A percentile compares a stretch with the other conserved stretches of the same genome.
Conservation (phyloP, 805 yeast genomes). For the Saccharomycopsis synnaedendra region DNA sequence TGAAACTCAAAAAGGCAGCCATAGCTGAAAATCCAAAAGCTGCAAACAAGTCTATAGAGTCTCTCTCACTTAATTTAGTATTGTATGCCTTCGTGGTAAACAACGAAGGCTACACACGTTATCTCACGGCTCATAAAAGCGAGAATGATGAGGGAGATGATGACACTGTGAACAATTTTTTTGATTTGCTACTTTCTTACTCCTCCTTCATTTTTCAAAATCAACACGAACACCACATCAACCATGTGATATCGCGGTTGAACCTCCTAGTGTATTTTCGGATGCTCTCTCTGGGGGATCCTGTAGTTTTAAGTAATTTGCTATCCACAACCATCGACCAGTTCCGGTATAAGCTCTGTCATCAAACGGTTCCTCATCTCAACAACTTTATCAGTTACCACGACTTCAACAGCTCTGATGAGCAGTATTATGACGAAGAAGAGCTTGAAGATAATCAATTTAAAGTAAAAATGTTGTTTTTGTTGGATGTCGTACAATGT, state of each 20-base stretch:
- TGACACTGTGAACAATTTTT: slow-evolving; percentile 3
- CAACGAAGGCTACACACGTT: slow-evolving; percentile 1
- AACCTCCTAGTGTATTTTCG: slow-evolving; percentile 22
- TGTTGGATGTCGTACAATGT: slow-evolving; percentile 24
- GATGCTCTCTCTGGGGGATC: slow-evolving; percentile 17
- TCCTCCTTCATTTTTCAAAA: slow-evolving; percentile 29
- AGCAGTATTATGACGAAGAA: slow-evolving; percentile 18
- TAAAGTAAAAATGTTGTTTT: slow-evolving; percentile 25
- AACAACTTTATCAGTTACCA: slow-evolving; percentile 5
- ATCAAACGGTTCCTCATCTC: slow-evolving; percentile 27
- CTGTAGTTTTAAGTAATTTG: slow-evolving; percentile 13
- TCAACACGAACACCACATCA: slow-evolving; percentile 24
- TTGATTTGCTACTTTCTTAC: slow-evolving; percentile 27
- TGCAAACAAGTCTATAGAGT: slow-evolving; percentile 7
- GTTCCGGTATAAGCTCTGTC: slow-evolving; percentile 31
- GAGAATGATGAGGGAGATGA: background rate
- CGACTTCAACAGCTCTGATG: slow-evolving; percentile 1
- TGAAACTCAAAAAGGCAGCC: slow-evolving; percentile 1
- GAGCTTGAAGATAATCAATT: slow-evolving; percentile 19
- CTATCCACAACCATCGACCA: slow-evolving; percentile 23
- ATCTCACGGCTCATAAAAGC: slow-evolving; percentile 1
- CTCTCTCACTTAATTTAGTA: slow-evolving; percentile 12
- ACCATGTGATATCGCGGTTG: slow-evolving; percentile 22
- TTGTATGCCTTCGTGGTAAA: slow-evolving; percentile 8
- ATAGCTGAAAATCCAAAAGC: background rate